phyloP scores from a whole-genome alignment of 2,329 filamentous ascomycete genomes.

The Ceratocystis alfenasii region DNA sequence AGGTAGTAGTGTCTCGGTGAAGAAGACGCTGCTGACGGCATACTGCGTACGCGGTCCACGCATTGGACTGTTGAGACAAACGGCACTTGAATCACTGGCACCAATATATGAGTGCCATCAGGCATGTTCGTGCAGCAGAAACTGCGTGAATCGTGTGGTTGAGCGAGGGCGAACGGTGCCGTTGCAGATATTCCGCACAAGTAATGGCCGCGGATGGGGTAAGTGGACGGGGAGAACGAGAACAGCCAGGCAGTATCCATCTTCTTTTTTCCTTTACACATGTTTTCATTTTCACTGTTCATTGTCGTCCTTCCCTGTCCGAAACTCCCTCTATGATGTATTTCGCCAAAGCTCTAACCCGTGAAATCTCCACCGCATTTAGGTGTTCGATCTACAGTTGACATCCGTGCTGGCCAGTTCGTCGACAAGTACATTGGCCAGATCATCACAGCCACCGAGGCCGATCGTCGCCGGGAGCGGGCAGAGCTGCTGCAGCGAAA shows the following conservation, averaged over 20 bases:
- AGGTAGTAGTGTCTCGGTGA: slow-evolving; percentile 6
- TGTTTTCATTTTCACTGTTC: background rate
- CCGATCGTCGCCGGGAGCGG: slow-evolving; percentile 48
- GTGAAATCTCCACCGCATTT: background rate
- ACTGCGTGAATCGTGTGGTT: slow-evolving; percentile 65
- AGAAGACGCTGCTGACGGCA: slow-evolving; percentile 39
- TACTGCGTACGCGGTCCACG: slow-evolving; percentile 48
- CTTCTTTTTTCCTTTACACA: background rate
- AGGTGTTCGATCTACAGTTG: slow-evolving; percentile 53
- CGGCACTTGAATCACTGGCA: slow-evolving; percentile 41
- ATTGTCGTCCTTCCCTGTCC: background rate
- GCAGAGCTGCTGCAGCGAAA: slow-evolving; percentile 50
- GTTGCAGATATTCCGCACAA: slow-evolving; percentile 65
- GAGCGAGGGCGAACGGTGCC: slow-evolving; percentile 59
- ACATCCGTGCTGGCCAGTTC: slow-evolving; percentile 61
- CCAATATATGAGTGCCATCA: slow-evolving; percentile 74
- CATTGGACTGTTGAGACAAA: slow-evolving; percentile 41
- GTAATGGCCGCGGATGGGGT: slow-evolving; percentile 60
- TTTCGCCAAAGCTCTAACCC: background rate
- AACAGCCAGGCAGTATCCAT: background rate
- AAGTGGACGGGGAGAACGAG: slow-evolving; percentile 25
- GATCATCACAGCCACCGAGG: slow-evolving; percentile 52
- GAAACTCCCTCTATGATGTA: background rate
- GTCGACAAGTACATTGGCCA: slow-evolving; percentile 70
- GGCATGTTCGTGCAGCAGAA: slow-evolving; percentile 50